Evolutionary conservation across 306 rosid species (phyloP).

Genomic region (Lagenaria siceraria): DNA sequence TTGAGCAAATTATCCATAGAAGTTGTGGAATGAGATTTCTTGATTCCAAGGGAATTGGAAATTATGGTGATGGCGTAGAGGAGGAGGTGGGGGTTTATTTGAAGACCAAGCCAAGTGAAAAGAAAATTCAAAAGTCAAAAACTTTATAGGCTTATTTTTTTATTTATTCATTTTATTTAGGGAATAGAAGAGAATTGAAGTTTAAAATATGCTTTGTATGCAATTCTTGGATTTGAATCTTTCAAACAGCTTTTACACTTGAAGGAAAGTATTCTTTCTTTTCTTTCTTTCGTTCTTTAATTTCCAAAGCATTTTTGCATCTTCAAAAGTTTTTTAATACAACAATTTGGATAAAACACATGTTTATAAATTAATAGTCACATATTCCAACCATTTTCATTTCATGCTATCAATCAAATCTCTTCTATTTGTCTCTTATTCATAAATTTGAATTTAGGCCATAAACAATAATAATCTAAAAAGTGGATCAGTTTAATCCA

Average conservation of each 20-base stretch:
- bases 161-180: neutral
- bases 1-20: conserved; percentile 27
- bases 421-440: too few relatives aligned
- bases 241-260: conserved; percentile 10
- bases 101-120: neutral
- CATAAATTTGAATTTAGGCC: too few relatives aligned
- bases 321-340: too few relatives aligned
- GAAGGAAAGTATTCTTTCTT: conserved; percentile 48
- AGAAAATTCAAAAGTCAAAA: neutral
- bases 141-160: neutral
- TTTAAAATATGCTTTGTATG: conserved; percentile 52
- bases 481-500: too few relatives aligned
- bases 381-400: too few relatives aligned
- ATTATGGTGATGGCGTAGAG: neutral
- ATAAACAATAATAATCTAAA: too few relatives aligned
- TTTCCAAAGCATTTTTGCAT: neutral
- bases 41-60: neutral
- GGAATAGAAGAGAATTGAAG: conserved; percentile 24
- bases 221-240: conserved; percentile 28
- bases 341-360: too few relatives aligned
- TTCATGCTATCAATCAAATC: too few relatives aligned
- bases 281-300: neutral
- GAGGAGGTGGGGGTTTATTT: neutral
- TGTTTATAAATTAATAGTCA: too few relatives aligned
- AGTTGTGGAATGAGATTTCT: conserved; percentile 10